Conservation (phyloP, 179 eudicot species). For the Vitellaria paradoxa region DNA sequence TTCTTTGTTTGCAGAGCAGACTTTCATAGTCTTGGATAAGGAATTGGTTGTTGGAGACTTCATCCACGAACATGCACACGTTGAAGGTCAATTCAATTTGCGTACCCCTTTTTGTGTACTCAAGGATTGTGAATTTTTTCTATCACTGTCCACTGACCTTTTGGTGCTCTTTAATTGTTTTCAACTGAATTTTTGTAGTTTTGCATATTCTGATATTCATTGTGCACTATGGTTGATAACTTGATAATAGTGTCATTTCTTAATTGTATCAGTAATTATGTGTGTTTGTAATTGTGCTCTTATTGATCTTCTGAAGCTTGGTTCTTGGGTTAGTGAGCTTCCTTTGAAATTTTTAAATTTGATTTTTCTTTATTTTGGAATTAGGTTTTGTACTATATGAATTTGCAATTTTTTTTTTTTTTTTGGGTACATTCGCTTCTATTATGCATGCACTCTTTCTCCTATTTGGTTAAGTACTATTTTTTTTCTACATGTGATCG, state of each 20-base stretch:
- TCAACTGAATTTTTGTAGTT: background rate
- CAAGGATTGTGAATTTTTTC: background rate
- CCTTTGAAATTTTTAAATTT: background rate
- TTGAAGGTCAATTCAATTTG: constrained; percentile 54
- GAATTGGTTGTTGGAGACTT: constrained; percentile 59
- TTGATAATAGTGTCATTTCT: background rate
- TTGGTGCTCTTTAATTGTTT: background rate
- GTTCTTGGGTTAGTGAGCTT: background rate
- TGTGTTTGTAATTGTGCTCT: background rate
- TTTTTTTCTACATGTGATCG: background rate
- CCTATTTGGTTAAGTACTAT: background rate
- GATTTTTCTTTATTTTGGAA: background rate
- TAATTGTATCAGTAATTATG: background rate
- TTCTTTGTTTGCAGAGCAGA: constrained; percentile 53
- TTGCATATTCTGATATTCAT: too few species aligned
- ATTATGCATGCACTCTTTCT: background rate
- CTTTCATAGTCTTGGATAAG: constrained; percentile 84
- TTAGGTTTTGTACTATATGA: background rate
- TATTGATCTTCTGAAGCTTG: background rate
- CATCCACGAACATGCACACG: constrained; percentile 55
- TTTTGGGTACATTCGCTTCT: background rate
- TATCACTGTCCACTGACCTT: background rate
- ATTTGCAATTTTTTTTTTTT: background rate
- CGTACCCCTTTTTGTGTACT: background rate
- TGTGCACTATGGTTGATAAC: background rate